Evolutionary conservation across 2,329 filamentous ascomycete species (phyloP).

Genomic region (Macrophomina phaseolina): DNA sequence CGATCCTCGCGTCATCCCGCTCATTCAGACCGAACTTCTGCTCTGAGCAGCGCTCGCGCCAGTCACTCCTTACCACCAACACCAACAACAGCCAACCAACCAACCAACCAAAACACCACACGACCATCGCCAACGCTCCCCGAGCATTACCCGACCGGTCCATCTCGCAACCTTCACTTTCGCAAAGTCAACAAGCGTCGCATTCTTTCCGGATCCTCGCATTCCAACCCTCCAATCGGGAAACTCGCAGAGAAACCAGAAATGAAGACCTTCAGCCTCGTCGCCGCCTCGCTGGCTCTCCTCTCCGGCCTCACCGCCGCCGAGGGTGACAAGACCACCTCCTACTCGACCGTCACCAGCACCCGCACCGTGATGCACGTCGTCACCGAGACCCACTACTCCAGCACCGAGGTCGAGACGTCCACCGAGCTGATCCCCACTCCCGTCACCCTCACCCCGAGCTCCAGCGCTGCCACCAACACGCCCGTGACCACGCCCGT

Average conservation of each 20-base stretch:
- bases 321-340: constrained; percentile 39
- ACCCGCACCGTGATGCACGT: constrained; percentile 43
- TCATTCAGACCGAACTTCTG: constrained; percentile 26
- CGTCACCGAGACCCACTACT: constrained; percentile 44
- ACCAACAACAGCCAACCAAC: not conserved
- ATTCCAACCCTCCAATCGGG: constrained; percentile 12
- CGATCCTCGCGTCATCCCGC: constrained; percentile 1
- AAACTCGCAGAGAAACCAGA: constrained; percentile 15
- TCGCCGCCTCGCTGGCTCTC: constrained; percentile 42
- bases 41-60: constrained; percentile 22
- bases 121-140: not conserved
- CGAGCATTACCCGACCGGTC: too few species aligned
- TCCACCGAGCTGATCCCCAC: constrained; percentile 41
- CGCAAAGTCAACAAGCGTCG: not conserved
- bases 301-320: constrained; percentile 43
- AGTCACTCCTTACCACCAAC: constrained; percentile 21
- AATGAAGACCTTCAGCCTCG: constrained; percentile 41
- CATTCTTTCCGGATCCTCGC: constrained; percentile 6
- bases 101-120: not conserved
- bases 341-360: constrained; percentile 27
- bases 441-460: constrained; percentile 31
- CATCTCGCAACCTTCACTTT: not conserved
- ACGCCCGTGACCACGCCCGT: constrained; percentile 25
- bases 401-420: constrained; percentile 36
- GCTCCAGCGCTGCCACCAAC: constrained; percentile 15